These are phyloP conservation scores for Eucalyptus albens DNA, from an alignment of 345 rosid species.

Conservation along the genomic window DNA sequence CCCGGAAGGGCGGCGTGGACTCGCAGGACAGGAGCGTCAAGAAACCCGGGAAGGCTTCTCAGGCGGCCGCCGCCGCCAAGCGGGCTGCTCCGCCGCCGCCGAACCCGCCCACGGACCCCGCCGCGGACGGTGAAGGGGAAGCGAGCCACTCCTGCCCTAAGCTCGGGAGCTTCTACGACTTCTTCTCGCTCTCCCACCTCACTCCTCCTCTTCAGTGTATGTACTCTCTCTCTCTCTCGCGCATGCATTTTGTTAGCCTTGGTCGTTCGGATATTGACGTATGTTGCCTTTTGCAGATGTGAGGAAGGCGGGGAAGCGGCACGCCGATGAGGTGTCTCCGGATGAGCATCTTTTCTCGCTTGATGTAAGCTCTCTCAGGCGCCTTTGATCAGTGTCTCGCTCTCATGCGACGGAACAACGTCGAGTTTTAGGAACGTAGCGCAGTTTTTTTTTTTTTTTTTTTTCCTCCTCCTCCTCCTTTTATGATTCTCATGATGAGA, in stretches of 20 bases:
- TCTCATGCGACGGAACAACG: not conserved
- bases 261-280: not conserved
- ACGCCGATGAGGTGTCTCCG: constrained; percentile 34
- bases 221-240: constrained; percentile 18
- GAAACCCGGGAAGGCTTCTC: constrained; percentile 9
- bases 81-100: constrained; percentile 13
- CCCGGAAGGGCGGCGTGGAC: not conserved
- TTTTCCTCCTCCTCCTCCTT: not conserved
- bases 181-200: constrained; percentile 89
- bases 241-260: not conserved
- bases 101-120: constrained; percentile 24
- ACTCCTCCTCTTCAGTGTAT: constrained; percentile 91
- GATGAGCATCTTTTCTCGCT: constrained; percentile 86
- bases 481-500: not conserved
- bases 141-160: constrained; percentile 63
- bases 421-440: not conserved
- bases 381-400: not conserved
- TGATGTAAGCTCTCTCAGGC: constrained; percentile 32
- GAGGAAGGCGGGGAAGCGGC: constrained; percentile 41
- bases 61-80: not conserved
- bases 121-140: constrained; percentile 60
- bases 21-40: constrained; percentile 27
- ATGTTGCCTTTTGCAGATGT: constrained; percentile 27
- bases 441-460: too few species aligned
- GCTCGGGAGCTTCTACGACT: constrained; percentile 85